Conservation (phyloP, 1,139 yeast species). For the Saccharomyces hybrid region DNA sequence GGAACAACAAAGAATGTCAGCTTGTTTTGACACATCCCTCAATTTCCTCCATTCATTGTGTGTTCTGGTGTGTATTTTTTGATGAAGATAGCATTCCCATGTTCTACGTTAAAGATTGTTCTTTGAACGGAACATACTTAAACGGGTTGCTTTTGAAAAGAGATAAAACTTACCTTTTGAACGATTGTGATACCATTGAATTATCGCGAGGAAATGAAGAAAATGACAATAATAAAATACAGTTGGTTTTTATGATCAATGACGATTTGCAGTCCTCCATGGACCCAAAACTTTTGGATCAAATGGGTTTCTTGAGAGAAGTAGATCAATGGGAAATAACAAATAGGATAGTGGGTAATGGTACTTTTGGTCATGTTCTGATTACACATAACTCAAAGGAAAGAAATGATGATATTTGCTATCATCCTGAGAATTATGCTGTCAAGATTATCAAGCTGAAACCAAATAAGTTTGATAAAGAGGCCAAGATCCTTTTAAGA, state of each 20-base stretch:
- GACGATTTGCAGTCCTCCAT: conserved; percentile 9
- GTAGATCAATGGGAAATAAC: conserved; percentile 39
- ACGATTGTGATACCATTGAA: conserved; percentile 39
- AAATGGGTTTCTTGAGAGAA: conserved; percentile 20
- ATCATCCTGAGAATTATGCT: conserved; percentile 36
- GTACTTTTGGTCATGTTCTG: conserved; percentile 53
- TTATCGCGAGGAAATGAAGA: conserved; percentile 31
- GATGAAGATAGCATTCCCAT: conserved; percentile 42
- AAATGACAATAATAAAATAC: not conserved
- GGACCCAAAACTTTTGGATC: conserved; percentile 10
- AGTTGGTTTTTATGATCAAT: conserved; percentile 9
- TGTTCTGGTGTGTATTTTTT: conserved; percentile 44
- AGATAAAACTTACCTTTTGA: conserved; percentile 35
- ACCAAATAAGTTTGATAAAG: conserved; percentile 33
- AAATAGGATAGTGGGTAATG: conserved; percentile 44
- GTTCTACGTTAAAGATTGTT: conserved; percentile 46
- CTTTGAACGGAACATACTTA: conserved; percentile 47
- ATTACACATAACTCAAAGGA: conserved; percentile 13
- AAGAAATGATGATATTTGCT: not conserved
- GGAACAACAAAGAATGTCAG: conserved; percentile 28
- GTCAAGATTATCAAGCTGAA: conserved; percentile 41
- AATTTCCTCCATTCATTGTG: conserved; percentile 40
- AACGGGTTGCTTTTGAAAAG: conserved; percentile 36
- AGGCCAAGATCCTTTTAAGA: conserved; percentile 37
- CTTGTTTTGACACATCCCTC: conserved; percentile 30